Evolutionary conservation across 352 stramenopile species (phyloP), one percentile per base, ranked within the genome.

Genomic region (Pseudoperonospora humuli): DNA sequence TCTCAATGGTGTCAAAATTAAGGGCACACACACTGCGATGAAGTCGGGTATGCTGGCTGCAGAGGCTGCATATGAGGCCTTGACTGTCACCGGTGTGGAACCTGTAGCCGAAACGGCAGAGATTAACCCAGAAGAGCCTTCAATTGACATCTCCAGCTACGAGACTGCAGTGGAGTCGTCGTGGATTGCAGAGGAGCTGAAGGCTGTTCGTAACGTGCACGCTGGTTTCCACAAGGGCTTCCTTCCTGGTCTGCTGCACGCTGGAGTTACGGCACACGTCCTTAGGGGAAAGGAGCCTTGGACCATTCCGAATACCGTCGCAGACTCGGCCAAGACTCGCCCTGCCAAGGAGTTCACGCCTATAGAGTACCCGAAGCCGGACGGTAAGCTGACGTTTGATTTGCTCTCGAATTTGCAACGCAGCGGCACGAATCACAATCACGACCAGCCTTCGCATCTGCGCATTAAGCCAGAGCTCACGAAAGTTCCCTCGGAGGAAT

Each of bases 1-100:
- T 61, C 64, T 99, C 39, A 99, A 99, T 67, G 78, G 84, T 7
- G 93, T 98, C 13, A 99, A 99, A 76, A 98, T 99, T 67, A 99
- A 99, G 69, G 96, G 96, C 33, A 95, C 90, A 25, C 96, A 99
- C 75, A 98, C 95, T 32, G 96, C 96, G 24, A 98, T 99, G 66
- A 98, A 99, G 80, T 97, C 78, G 36, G 96, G 95, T 33, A 98
- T 98, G 81, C 66, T 99, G 23, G 95, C 95, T 35, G 96, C 95
- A 5, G 96, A 99, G 65, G 83, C 95, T 21, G 70, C 95, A 25
- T 98, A 97, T 62, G 88, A 97, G 14, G 69, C 81, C 37, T 51
- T 97, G 26, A 80, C 70, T 21, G 50, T 54, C 20, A 66, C 50
- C 18, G 76, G 45, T 21, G 38, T 54, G 2, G 69, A 89, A 39